A percentile compares a stretch with the other conserved stretches of the same genome.
phyloP scores from a whole-genome alignment of 495 filamentous ascomycete genomes.

The Aspergillus wentii region DNA sequence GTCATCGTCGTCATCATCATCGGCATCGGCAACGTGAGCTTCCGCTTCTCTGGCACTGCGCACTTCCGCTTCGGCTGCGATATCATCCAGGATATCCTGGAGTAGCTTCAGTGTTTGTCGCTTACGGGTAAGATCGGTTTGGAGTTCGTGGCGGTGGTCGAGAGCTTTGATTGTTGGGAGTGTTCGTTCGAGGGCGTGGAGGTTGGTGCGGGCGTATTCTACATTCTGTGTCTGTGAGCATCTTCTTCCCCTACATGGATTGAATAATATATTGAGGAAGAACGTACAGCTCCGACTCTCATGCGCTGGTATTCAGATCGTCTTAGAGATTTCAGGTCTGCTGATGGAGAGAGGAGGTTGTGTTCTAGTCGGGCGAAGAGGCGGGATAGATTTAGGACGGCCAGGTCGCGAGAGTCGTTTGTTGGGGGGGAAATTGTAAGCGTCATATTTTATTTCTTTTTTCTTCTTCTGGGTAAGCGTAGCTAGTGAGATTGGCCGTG shows the following conservation, averaged over 20 bases:
- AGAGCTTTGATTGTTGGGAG: conserved; percentile 59
- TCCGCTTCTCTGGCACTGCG: conserved; percentile 15
- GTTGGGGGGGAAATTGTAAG: conserved; percentile 24
- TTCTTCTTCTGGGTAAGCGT: not conserved
- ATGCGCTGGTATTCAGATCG: conserved; percentile 66
- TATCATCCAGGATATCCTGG: conserved; percentile 53
- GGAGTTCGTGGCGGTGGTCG: conserved; percentile 59
- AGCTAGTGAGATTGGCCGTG: too few species aligned
- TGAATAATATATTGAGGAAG: not conserved
- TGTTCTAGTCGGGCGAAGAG: conserved; percentile 71
- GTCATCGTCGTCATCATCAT: conserved; percentile 24
- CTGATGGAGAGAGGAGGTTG: conserved; percentile 62
- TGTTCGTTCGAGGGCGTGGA: conserved; percentile 72
- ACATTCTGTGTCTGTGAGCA: conserved; percentile 54
- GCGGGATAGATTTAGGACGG: conserved; percentile 59
- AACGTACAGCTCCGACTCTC: conserved; percentile 55
- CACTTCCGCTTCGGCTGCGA: conserved; percentile 18
- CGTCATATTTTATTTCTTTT: conserved; percentile 20
- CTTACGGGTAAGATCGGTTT: conserved; percentile 61
- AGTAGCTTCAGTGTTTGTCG: conserved; percentile 60
- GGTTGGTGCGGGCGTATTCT: conserved; percentile 70
- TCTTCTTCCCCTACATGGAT: conserved; percentile 2
- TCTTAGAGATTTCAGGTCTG: conserved; percentile 54
- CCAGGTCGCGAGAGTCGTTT: conserved; percentile 29
- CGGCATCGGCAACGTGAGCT: conserved; percentile 11